Conservation (phyloP, 352 stramenopile genomes). For the Globisporangium viniferum region DNA sequence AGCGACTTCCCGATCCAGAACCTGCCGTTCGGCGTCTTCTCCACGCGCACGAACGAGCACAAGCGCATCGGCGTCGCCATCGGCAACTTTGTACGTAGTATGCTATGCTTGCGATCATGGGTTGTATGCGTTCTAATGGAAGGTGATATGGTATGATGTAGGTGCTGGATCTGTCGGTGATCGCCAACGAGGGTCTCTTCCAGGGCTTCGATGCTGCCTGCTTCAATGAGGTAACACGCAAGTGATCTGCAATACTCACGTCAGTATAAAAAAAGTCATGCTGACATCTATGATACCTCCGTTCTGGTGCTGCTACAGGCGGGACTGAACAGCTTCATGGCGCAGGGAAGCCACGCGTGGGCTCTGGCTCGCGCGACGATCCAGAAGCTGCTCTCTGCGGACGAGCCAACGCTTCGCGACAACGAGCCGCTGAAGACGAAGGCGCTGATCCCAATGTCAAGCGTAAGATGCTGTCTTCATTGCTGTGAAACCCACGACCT, state of each 20-base stretch:
- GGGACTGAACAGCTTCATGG: conserved; percentile 94
- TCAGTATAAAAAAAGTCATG: not conserved
- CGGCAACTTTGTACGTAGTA: conserved; percentile 58
- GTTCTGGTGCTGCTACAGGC: conserved; percentile 40
- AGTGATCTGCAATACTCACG: no score
- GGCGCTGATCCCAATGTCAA: conserved; percentile 77
- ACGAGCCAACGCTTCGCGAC: conserved; percentile 73
- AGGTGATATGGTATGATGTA: conserved; percentile 9
- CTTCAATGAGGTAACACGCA: conserved; percentile 51
- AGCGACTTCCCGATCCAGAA: conserved; percentile 94
- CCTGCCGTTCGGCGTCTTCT: conserved; percentile 95
- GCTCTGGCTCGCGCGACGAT: conserved; percentile 80
- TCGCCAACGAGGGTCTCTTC: conserved; percentile 90
- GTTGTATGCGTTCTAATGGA: not conserved
- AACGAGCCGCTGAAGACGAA: conserved; percentile 68
- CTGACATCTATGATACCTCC: conserved; percentile 13
- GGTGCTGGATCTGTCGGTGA: conserved; percentile 87
- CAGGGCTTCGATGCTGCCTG: conserved; percentile 72
- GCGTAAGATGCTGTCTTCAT: conserved; percentile 24
- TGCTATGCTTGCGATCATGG: not conserved
- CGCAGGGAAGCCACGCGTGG: conserved; percentile 85
- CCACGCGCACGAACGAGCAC: conserved; percentile 58
- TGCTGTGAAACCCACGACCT: not conserved
- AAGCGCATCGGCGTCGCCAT: conserved; percentile 83
- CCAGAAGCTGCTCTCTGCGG: conserved; percentile 80